phyloP scores from a whole-genome alignment of 257 asterid species.

The Petunia axillaris region DNA sequence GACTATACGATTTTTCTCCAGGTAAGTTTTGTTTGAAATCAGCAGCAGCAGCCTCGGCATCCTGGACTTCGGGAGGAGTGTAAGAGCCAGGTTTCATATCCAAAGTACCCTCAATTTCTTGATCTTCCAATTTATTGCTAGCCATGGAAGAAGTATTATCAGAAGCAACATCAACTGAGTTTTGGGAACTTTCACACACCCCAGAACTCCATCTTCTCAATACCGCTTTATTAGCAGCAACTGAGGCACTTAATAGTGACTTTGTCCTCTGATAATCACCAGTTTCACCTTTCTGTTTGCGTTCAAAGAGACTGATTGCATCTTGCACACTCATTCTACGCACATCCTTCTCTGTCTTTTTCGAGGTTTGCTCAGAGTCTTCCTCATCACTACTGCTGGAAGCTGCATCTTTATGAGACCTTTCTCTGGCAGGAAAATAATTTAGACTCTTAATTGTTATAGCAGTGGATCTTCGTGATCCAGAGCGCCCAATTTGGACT shows the following conservation, averaged over 20 bases:
- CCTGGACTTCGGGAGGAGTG: conserved; percentile 34
- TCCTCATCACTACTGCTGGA: conserved; percentile 62
- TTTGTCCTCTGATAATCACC: conserved; percentile 61
- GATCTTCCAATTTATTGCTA: conserved; percentile 38
- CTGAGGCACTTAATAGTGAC: conserved; percentile 51
- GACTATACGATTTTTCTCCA: conserved; percentile 40
- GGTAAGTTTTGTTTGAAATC: conserved; percentile 43
- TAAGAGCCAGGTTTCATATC: conserved; percentile 43
- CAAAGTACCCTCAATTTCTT: conserved; percentile 38
- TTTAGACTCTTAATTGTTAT: conserved; percentile 81
- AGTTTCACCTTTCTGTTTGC: conserved; percentile 78
- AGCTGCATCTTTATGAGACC: conserved; percentile 53
- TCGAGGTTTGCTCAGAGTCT: conserved; percentile 56
- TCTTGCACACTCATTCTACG: conserved; percentile 93
- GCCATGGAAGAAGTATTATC: conserved; percentile 44
- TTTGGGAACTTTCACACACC: conserved; percentile 51
- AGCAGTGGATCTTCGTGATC: conserved; percentile 91
- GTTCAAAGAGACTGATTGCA: conserved; percentile 88
- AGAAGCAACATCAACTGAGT: conserved; percentile 39
- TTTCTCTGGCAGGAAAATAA: conserved; percentile 69
- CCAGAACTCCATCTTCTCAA: conserved; percentile 98
- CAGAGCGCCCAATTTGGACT: conserved; percentile 90
- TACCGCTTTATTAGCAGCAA: conserved; percentile 74
- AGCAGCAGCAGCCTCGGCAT: conserved; percentile 38
- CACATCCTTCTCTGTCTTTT: conserved; percentile 56